Conservation (phyloP, 768 basidiomycete genomes). For the Hydnum rufescens region DNA sequence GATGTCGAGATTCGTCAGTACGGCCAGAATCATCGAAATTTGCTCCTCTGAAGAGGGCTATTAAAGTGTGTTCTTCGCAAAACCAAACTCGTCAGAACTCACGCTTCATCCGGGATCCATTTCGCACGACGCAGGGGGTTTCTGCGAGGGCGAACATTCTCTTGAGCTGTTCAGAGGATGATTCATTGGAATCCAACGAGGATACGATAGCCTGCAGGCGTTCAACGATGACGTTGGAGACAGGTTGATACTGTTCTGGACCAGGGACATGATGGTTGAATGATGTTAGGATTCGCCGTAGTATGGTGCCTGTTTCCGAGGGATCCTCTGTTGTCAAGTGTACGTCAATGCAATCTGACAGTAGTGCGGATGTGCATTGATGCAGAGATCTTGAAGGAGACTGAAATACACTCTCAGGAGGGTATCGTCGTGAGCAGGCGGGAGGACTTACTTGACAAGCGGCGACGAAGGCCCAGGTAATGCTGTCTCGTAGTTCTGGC, state of each 20-base stretch:
- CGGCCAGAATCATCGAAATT: constrained; percentile 11
- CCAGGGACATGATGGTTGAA: constrained; percentile 66
- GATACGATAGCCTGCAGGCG: background rate
- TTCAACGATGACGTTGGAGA: constrained; percentile 33
- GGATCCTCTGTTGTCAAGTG: constrained; percentile 17
- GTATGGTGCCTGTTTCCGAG: constrained; percentile 28
- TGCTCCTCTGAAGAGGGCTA: constrained; percentile 12
- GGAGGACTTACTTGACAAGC: constrained; percentile 59
- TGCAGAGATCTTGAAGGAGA: constrained; percentile 62
- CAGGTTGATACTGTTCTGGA: constrained; percentile 37
- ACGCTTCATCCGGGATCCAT: constrained; percentile 51
- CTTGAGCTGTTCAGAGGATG: background rate
- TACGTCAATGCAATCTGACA: constrained; percentile 31
- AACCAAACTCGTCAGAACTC: constrained; percentile 14
- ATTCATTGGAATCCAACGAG: background rate
- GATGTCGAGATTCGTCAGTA: constrained; percentile 7
- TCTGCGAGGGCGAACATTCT: constrained; percentile 28
- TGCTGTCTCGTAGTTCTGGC: constrained; percentile 26
- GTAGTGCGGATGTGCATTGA: constrained; percentile 44
- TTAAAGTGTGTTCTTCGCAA: constrained; percentile 13
- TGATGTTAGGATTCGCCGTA: constrained; percentile 59
- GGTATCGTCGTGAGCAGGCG: too few species aligned
- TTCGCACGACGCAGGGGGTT: constrained; percentile 40
- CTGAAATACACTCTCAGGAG: background rate
- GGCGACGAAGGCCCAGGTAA: constrained; percentile 54